Base-by-base conservation (phyloP, 2,329 filamentous ascomycete species). In the Sporothrix brunneoviolacea region DNA sequence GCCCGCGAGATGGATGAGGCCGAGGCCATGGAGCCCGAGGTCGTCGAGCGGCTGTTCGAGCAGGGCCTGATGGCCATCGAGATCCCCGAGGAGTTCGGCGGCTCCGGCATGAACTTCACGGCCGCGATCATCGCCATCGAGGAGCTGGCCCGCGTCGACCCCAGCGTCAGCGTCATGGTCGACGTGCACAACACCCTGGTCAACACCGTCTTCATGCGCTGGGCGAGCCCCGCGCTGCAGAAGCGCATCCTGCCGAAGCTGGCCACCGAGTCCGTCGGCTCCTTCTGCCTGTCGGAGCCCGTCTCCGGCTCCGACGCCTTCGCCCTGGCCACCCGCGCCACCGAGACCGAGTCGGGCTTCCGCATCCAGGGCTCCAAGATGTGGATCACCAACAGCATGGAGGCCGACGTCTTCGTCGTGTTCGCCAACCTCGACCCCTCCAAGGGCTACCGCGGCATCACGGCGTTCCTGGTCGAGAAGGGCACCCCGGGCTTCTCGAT, bases 331-430 rank as follows among this genome's bases (percentile, higher is more conserved):
- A 97, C 93, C 51, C 91, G 88, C 68, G 93, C 93, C 38, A 83
- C 81, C 52, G 88, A 91, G 75, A 93, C 88, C 1, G 76, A 82
- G 19, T 79, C 83, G 57, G 90, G 91, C 30, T 98, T 91, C 74
- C 84, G 78, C 70, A 86, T 98, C 68, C 86, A 82, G 54, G 93
- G 93, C 44, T 83, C 82, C 68, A 98, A 98, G 80, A 98, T 98
- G 93, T 98, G 93, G 93, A 98, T 98, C 70, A 98, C 93, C 57
- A 98, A 98, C 77, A 86, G 87, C 45, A 84, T 91, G 73, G 93
- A 98, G 72, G 86, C 93, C 18, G 83, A 83, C 54, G 85, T 97
- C 74, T 98, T 96, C 73, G 91, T 98, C 63, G 93, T 98, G 52
- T 98, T 98, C 65, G 93, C 93, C 63, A 98, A 96, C 71, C 75